Evolutionary conservation across 1,139 yeast species (phyloP), one percentile per base, ranked within the genome.

Genomic region (Kodamaea sp.): DNA sequence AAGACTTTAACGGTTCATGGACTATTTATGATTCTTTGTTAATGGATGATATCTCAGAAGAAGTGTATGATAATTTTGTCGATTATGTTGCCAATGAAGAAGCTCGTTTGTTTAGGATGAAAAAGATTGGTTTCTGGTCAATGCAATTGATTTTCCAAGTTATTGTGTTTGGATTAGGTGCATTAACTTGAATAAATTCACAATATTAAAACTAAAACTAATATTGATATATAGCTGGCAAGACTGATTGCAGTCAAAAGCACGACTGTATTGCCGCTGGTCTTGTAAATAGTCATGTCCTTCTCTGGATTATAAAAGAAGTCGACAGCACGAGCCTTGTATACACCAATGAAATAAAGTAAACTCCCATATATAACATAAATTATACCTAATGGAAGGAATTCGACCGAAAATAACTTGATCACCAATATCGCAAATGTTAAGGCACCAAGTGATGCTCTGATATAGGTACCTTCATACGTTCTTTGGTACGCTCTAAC

Each of bases 1-100:
- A 70, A 28, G 97, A 92, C 55, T 92, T 92, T 56, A 89, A 86
- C 52, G 98, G 98, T 0, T 79, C 96, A 5, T 92, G 98, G 98
- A 92, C 98, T 1, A 73, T 89, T 5, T 92, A 89, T 60, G 98
- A 92, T 58, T 84, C 95, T 27, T 70, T 84, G 41, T 68, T 92
- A 44, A 88, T 92, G 96, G 95, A 86, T 54, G 97, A 90, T 55
- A 73, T 94, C 39, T 84, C 94, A 28, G 83, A 83, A 32, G 95
- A 87, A 51, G 95, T 90, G 2, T 90, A 90, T 59, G 92, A 88
- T 51, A 90, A 92, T 29, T 89, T 92, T 62, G 96, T 82, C 3
- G 78, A 82, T 38, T 90, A 89, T 53, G 95, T 88, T 24, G 84
- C 84, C 10, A 94, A 92, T 58, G 97, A 92, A 49, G 86, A 87